phyloP scores from a whole-genome alignment of 495 filamentous ascomycete species.

The Cercophora scortea region DNA sequence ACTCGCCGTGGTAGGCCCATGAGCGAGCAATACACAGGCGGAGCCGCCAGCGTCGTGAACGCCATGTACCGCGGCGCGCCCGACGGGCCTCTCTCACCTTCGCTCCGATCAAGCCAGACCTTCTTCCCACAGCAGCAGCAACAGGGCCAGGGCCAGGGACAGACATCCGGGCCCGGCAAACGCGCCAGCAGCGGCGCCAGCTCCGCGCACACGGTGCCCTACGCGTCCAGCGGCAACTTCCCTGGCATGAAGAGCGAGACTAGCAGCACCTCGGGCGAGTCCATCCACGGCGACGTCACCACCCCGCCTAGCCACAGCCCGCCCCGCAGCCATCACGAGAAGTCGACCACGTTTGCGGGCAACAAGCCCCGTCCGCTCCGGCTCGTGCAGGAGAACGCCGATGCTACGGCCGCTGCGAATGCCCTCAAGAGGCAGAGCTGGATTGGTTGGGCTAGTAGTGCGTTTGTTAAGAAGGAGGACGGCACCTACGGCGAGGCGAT shows the following conservation, averaged over 20 bases:
- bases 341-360: constrained; percentile 54
- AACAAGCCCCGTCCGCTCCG: constrained; percentile 79
- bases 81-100: constrained; percentile 48
- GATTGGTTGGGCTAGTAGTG: constrained; percentile 45
- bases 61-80: constrained; percentile 71
- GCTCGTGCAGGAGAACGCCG: constrained; percentile 63
- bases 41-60: constrained; percentile 66
- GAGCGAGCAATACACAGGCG: constrained; percentile 63
- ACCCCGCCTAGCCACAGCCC: constrained; percentile 49
- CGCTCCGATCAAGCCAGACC: constrained; percentile 37
- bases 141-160: no score
- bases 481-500: constrained; percentile 9
- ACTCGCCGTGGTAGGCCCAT: constrained; percentile 48
- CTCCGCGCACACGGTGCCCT: constrained; percentile 21
- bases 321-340: constrained; percentile 50
- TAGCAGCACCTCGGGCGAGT: constrained; percentile 56
- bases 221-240: constrained; percentile 42
- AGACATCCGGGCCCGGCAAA: constrained; percentile 39
- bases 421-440: constrained; percentile 46
- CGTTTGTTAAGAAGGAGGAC: constrained; percentile 34
- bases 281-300: constrained; percentile 45
- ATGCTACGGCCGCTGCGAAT: constrained; percentile 23
- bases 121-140: constrained; percentile 32
- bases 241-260: constrained; percentile 49
- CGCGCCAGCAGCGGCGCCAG: constrained; percentile 18